phyloP scores from a whole-genome alignment of 2,329 filamentous ascomycete genomes.

The Emmonsiellopsis sp. region DNA sequence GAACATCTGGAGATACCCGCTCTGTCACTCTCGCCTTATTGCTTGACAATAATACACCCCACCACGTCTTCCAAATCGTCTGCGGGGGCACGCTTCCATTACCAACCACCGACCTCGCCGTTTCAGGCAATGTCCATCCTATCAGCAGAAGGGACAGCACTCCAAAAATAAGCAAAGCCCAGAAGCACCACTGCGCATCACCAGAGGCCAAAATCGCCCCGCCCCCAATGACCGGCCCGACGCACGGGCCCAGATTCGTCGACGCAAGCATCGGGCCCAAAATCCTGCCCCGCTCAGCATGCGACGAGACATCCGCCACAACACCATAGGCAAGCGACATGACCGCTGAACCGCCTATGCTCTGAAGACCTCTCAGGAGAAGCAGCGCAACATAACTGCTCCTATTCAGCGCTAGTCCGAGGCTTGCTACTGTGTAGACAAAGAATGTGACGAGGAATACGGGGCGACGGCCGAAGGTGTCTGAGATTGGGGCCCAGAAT shows the following conservation, averaged over 20 bases:
- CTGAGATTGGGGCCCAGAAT: slow-evolving; percentile 10
- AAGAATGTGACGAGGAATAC: slow-evolving; percentile 11
- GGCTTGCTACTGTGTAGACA: slow-evolving; percentile 10
- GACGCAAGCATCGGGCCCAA: slow-evolving; percentile 10
- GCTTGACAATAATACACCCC: background rate
- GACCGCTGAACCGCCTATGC: slow-evolving; percentile 13
- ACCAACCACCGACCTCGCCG: background rate
- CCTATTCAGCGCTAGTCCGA: slow-evolving; percentile 13
- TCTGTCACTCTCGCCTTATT: background rate
- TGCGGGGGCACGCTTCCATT: background rate
- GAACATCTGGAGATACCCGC: too few relatives aligned
- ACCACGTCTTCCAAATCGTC: background rate
- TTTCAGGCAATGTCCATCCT: background rate
- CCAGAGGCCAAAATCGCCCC: slow-evolving; percentile 12
- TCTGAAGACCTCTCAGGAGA: slow-evolving; percentile 12
- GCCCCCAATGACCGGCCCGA: slow-evolving; percentile 15
- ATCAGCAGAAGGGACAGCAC: background rate
- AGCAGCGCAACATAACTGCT: slow-evolving; percentile 10
- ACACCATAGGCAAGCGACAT: slow-evolving; percentile 12
- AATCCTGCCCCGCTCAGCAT: slow-evolving; percentile 12
- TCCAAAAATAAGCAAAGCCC: slow-evolving; percentile 15
- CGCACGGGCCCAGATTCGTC: slow-evolving; percentile 11
- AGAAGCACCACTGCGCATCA: slow-evolving; percentile 16
- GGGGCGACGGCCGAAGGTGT: slow-evolving; percentile 11
- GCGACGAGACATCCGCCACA: slow-evolving; percentile 13